These are phyloP conservation scores for Pseudocercospora crystallina DNA, from an alignment of 2,329 filamentous ascomycete genomes.

Conservation along the genomic window DNA sequence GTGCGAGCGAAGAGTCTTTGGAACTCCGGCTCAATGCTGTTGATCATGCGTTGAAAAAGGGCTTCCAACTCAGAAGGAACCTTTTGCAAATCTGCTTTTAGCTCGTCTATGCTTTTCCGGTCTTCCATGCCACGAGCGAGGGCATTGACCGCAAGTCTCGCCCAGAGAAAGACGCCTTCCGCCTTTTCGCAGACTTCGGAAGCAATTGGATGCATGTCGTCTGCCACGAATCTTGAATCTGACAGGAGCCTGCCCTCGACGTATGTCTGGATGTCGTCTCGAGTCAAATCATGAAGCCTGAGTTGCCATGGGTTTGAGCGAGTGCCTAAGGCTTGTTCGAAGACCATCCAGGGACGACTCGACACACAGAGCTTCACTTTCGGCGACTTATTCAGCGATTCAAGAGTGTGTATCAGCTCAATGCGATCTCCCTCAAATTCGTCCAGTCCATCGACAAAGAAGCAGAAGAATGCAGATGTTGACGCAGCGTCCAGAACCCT, in stretches of 20 bases:
- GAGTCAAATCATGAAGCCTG: background rate
- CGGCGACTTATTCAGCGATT: background rate
- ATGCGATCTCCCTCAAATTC: background rate
- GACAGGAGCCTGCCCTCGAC: background rate
- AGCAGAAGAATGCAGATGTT: background rate
- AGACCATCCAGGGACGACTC: background rate
- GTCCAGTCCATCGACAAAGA: conserved; percentile 1
- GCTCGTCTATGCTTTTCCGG: background rate
- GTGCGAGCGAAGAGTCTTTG: background rate
- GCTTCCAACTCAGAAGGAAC: background rate
- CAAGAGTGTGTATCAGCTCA: background rate
- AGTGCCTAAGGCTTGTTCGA: background rate
- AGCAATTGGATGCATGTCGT: background rate
- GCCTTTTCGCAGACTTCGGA: background rate
- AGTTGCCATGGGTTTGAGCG: background rate
- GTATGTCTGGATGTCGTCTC: background rate
- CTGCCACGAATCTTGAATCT: background rate
- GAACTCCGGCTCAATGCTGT: background rate
- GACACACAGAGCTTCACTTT: background rate
- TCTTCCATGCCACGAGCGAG: background rate
- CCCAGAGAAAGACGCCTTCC: conserved; percentile 4
- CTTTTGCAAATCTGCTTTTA: background rate
- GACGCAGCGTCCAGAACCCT: background rate
- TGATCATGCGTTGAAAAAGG: background rate
- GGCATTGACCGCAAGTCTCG: background rate